Conservation (phyloP, 345 rosid genomes). For the rapeseed (Brassica napus) region Da-Ae NC_063441.1:20025501-20026000, state of each 20-base stretch:
- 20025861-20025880: slow-evolving; percentile 50
- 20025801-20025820: slow-evolving; percentile 40
- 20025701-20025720: slow-evolving; percentile 50
- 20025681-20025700: slow-evolving; percentile 41
- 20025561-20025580: slow-evolving; percentile 37
- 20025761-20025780: slow-evolving; percentile 42
- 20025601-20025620: slow-evolving; percentile 37
- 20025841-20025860: slow-evolving; percentile 57
- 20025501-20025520: slow-evolving; percentile 27
- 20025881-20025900: slow-evolving; percentile 1
- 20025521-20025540: slow-evolving; percentile 28
- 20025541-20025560: slow-evolving; percentile 35
- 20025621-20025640: slow-evolving; percentile 17
- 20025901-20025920: background rate
- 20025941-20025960: slow-evolving; percentile 1
- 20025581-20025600: slow-evolving; percentile 35
- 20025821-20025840: slow-evolving; percentile 23
- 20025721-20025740: slow-evolving; percentile 51
- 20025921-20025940: background rate
- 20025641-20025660: slow-evolving; percentile 34
- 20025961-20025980: slow-evolving; percentile 42
- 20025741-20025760: slow-evolving; percentile 39
- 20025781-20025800: slow-evolving; percentile 32
- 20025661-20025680: slow-evolving; percentile 32
- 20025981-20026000: slow-evolving; percentile 83